Conservation (phyloP, 805 yeast species). For the Kluyveromyces wickerhamii region DNA sequence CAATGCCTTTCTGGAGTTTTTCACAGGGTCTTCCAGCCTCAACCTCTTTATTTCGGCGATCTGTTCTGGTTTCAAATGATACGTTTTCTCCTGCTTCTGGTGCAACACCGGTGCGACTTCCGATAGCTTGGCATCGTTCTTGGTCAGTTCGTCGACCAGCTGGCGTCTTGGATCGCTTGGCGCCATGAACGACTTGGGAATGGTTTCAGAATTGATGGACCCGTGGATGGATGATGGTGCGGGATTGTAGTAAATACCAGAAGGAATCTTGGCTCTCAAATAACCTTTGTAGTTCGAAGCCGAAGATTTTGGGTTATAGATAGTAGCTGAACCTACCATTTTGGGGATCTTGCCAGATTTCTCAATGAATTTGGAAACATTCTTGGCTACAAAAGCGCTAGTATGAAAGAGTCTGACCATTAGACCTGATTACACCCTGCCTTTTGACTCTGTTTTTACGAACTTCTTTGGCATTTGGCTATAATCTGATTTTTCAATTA, state of each 20-base stretch:
- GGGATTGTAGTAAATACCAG: constrained; percentile 53
- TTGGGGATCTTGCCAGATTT: constrained; percentile 11
- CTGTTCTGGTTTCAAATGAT: constrained; percentile 50
- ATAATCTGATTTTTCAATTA: too few species aligned
- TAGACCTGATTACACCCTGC: too few species aligned
- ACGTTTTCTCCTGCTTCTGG: constrained; percentile 34
- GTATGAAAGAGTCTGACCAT: constrained; percentile 15
- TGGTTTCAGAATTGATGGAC: constrained; percentile 37
- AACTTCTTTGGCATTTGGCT: too few species aligned
- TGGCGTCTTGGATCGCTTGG: constrained; percentile 47
- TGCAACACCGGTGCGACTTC: constrained; percentile 32
- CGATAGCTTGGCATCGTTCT: constrained; percentile 31
- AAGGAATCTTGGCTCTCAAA: constrained; percentile 35
- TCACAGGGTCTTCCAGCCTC: constrained; percentile 49
- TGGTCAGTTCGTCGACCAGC: constrained; percentile 27
- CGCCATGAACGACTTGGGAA: constrained; percentile 69
- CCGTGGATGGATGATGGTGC: constrained; percentile 57
- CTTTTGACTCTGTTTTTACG: too few species aligned
- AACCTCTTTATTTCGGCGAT: constrained; percentile 49
- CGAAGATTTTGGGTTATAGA: constrained; percentile 54
- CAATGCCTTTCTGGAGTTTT: constrained; percentile 54
- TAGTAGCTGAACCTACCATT: constrained; percentile 20
- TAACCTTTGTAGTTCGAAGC: constrained; percentile 55
- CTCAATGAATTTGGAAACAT: constrained; percentile 13
- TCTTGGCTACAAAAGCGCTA: constrained; percentile 7